These are phyloP conservation scores for Rhizopogon roseolus DNA, from an alignment of 768 basidiomycete genomes.

Conservation along the genomic window DNA sequence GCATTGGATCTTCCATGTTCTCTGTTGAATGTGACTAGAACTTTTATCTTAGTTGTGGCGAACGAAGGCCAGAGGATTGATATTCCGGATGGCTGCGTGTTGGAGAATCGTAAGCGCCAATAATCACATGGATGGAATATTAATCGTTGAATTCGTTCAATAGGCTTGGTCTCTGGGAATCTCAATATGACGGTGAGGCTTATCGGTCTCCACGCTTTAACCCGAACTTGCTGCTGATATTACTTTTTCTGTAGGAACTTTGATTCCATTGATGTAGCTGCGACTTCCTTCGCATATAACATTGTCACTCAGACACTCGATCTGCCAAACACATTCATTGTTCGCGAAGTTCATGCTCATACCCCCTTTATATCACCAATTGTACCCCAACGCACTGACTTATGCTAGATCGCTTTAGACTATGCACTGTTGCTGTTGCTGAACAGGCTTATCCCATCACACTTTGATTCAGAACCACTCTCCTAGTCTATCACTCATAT, in stretches of 20 bases:
- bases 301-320: no score
- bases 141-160: not conserved
- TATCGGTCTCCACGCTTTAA: not conserved
- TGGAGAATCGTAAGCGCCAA: constrained; percentile 54
- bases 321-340: no score
- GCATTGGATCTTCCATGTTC: constrained; percentile 9
- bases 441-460: no score
- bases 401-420: no score
- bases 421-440: no score
- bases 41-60: constrained; percentile 48
- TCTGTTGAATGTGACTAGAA: not conserved
- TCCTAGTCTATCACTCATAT: no score
- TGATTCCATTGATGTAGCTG: not conserved
- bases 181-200: constrained; percentile 64
- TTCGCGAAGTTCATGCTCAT: no score
- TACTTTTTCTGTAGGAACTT: constrained; percentile 5
- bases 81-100: constrained; percentile 76
- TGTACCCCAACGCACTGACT: no score
- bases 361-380: no score
- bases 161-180: constrained; percentile 77
- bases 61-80: constrained; percentile 81
- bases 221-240: not conserved
- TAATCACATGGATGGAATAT: not conserved
- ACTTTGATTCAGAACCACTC: no score
- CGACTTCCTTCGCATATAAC: not conserved